Evolutionary conservation across 805 yeast species (phyloP), one percentile per base, ranked within the genome.

Genomic region (Metschnikowia kunwiensis): DNA sequence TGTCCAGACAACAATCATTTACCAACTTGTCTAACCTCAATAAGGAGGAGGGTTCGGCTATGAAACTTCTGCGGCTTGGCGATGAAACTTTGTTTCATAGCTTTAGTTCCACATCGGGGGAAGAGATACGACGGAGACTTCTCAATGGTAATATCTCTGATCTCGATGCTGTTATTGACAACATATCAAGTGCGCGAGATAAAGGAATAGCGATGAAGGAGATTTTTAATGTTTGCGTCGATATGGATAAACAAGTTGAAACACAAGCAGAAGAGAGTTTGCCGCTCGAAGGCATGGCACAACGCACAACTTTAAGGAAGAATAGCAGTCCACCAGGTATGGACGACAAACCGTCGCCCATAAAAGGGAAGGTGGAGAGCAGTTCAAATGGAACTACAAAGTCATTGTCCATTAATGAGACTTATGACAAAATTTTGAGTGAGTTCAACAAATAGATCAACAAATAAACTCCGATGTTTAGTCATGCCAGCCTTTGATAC

Each of bases 1-100:
- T 41, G 7, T 48, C 52, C 4, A 38, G 50, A 14, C 40, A 41
- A 13, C 51, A 47, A 24, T 47, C 51, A 11, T 37, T 42, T 9
- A 57, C 64, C 5, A 63, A 57, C 37, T 52, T 68, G 30, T 56
- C 53, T 22, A 53, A 54, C 7, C 47, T 67, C 36, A 65, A 68
- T 36, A 57, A 58, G 37, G 65, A 65, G 39, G 74, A 70, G 51
- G 75, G 74, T 5, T 60, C 66, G 10, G 56, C 61, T 6, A 54
- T 67, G 57, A 68, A 61, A 47, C 48, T 67, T 25, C 51, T 54
- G 47, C 56, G 52, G 39, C 49, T 62, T 17, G 27, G 36, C 4
- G 33, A 43, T 20, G 25, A 35, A 12, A 31, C 36, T 7, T 21
- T 46, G 16, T 36, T 48, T 5, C 40, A 34, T 3, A 23, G 37